A percentile compares a stretch with the other conserved stretches of the same genome.
Evolutionary conservation across 192 early-diverging fungal species (phyloP).

Genomic region (Coemansia sp.): DNA sequence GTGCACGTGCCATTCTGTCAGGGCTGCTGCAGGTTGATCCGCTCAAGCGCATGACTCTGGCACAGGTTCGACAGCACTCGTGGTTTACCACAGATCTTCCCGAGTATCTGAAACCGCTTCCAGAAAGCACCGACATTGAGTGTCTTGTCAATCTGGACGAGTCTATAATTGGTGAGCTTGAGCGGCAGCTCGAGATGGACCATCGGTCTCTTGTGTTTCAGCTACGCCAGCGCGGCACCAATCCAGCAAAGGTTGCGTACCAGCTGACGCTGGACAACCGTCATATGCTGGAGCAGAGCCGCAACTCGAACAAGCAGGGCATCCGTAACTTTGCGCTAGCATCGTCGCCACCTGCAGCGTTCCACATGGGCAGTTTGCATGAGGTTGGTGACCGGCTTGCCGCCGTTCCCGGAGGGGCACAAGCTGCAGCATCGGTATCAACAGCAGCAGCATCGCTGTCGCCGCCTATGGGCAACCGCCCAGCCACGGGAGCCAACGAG

Average conservation of each 20-base stretch:
- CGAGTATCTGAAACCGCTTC: constrained; percentile 86
- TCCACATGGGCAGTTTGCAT: constrained; percentile 25
- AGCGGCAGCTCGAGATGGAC: constrained; percentile 50
- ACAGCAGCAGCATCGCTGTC: constrained; percentile 5
- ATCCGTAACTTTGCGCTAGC: constrained; percentile 57
- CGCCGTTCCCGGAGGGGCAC: not conserved
- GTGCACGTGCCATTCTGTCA: constrained; percentile 77
- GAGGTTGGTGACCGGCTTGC: constrained; percentile 1
- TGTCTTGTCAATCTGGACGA: constrained; percentile 73
- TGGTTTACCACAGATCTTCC: constrained; percentile 94
- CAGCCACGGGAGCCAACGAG: constrained; percentile 5
- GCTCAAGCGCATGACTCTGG: constrained; percentile 90
- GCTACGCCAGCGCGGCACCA: constrained; percentile 82
- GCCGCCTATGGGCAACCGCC: constrained; percentile 4
- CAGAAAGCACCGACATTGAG: constrained; percentile 67
- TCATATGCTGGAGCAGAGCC: constrained; percentile 58
- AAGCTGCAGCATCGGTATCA: not conserved
- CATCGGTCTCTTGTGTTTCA: constrained; percentile 70
- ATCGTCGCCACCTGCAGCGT: constrained; percentile 48
- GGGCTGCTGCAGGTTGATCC: constrained; percentile 97
- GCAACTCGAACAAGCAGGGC: constrained; percentile 53
- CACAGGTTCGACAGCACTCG: constrained; percentile 82
- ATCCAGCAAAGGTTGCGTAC: constrained; percentile 96
- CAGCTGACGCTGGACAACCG: constrained; percentile 87
- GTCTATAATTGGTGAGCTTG: constrained; percentile 76